Evolutionary conservation across 2,329 filamentous ascomycete species (phyloP), one percentile per base, ranked within the genome.

Genomic region (Diaporthe destruens): DNA sequence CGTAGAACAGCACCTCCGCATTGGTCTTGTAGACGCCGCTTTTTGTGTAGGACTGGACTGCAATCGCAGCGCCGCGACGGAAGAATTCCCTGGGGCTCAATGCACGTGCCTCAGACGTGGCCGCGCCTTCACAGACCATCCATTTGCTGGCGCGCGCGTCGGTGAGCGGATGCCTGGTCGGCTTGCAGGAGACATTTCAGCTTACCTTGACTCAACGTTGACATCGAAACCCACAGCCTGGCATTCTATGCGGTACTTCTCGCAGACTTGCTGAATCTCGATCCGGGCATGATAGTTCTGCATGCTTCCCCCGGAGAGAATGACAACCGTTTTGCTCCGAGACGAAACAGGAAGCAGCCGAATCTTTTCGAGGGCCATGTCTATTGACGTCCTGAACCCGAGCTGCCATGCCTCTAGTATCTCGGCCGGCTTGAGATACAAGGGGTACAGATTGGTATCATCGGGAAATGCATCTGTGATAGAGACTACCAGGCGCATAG

Each of bases 121-220:
- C 20, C 12, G 55, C 55, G 39, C 55, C 55, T 25, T 59, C 55
- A 11, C 55, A 59, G n/a, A 59, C 55, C 55, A 59, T 59, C 55
- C 55, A 59, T 14, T 59, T 59, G 34, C 55, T 59, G 34, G n/a
- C 12, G 5, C n/a, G 29, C 9, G 12, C 5, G 2, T 59, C 7
- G 44, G 18, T 59, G 16, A 25, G 14, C 12, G 56, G 36, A 7
- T 20, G 7, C 5, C 42, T 2, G 7, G 6, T 23, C 2, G 12
- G 34, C 2, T 39, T 8, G 3, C 34, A 12, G 34, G 9, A 36
- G 9, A 36, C 5, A 3, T 2, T 23, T 1, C 20, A 9, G n/a
- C 36, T 61, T 29, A 61, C 56, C 56, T 16, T 20, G 56, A 44
- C 36, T 61, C 56, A 29, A n/a, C 20, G 8, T 29, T 42, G 36